Evolutionary conservation across 228 moss, liverwort and hornwort species (phyloP).

Genomic region (Sphagnum fallax): DNA sequence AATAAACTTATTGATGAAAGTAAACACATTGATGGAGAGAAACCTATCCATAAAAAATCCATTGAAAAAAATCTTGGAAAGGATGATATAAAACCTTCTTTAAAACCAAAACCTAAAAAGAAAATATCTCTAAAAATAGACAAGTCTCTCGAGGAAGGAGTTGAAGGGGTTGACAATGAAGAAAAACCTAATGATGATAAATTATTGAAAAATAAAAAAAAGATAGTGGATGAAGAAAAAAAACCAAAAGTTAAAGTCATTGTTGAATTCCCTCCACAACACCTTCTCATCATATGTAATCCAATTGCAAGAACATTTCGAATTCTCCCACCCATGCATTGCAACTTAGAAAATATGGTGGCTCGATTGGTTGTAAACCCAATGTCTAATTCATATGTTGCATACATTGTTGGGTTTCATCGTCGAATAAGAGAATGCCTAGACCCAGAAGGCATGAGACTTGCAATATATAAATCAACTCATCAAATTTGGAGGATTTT

Average conservation of each 20-base stretch:
- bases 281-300: constrained; percentile 37
- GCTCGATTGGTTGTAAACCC: constrained; percentile 26
- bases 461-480: constrained; percentile 37
- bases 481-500: constrained; percentile 28
- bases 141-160: constrained; percentile 1
- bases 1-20: neutral
- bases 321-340: constrained; percentile 38
- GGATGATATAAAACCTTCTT: neutral
- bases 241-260: neutral
- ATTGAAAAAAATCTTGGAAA: neutral
- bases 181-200: neutral
- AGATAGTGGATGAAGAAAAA: fast-evolving
- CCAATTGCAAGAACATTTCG: constrained; percentile 28
- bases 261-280: constrained; percentile 27
- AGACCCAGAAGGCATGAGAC: constrained; percentile 30
- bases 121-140: neutral
- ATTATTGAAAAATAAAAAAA: neutral
- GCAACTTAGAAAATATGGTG: constrained; percentile 27
- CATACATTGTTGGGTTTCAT: constrained; percentile 31
- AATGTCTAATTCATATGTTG: constrained; percentile 21
- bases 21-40: neutral
- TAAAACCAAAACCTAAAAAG: neutral
- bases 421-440: constrained; percentile 28
- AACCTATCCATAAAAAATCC: neutral
- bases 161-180: neutral